Evolutionary conservation across 2,329 filamentous ascomycete genomes (phyloP).

Genomic region (Teratosphaeria zuluensis): DNA sequence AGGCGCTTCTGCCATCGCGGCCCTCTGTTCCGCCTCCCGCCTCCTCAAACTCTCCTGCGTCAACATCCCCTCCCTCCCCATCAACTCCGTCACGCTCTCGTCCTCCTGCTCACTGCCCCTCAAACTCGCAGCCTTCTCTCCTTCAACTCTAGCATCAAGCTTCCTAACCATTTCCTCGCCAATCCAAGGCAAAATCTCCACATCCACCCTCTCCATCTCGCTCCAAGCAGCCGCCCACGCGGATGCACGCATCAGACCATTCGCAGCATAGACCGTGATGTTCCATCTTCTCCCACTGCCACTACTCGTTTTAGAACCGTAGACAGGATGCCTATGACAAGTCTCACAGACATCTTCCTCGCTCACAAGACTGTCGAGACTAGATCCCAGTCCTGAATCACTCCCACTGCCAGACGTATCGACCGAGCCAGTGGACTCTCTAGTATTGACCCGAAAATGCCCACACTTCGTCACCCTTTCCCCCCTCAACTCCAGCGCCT

Average conservation of each 20-base stretch:
- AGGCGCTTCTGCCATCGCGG: not conserved
- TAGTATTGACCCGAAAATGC: conserved; percentile 45
- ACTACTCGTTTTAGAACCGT: conserved; percentile 29
- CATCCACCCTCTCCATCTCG: conserved; percentile 97
- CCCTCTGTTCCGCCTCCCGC: not conserved
- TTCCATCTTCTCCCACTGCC: conserved; percentile 49
- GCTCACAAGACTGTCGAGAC: conserved; percentile 9
- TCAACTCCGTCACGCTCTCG: conserved; percentile 7
- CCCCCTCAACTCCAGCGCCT: conserved; percentile 61
- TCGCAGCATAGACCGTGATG: conserved; percentile 86
- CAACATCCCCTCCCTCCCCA: conserved; percentile 14
- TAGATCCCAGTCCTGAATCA: conserved; percentile 23
- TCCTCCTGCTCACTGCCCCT: conserved; percentile 26
- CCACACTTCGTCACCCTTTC: conserved; percentile 66
- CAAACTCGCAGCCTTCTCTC: conserved; percentile 31
- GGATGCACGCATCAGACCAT: conserved; percentile 82
- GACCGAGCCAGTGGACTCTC: conserved; percentile 38
- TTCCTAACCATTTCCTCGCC: conserved; percentile 49
- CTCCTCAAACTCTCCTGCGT: conserved; percentile 4
- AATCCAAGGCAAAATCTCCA: conserved; percentile 73
- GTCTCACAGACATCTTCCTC: conserved; percentile 22
- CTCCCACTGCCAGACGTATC: conserved; percentile 24
- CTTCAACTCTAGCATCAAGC: conserved; percentile 41
- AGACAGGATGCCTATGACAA: conserved; percentile 28
- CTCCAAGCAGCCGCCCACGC: conserved; percentile 92